Evolutionary conservation across 805 yeast species (phyloP).

Genomic region (Saturnispora zaruensis): DNA sequence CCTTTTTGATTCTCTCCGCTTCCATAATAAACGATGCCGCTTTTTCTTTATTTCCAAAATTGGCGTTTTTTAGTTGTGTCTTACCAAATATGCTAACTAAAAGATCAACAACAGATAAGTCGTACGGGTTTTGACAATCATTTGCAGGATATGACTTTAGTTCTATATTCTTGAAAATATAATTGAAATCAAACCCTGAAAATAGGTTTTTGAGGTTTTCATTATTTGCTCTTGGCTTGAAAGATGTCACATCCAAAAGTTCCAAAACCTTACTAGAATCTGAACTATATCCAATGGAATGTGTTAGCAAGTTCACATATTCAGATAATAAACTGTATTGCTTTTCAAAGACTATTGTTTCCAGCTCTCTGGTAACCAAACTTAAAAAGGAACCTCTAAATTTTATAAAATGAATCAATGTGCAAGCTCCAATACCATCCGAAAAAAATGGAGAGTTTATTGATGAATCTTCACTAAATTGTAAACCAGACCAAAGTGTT

Average conservation of each 20-base stretch:
- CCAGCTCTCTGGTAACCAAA: slow-evolving; percentile 66
- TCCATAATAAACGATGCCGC: slow-evolving; percentile 16
- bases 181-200: slow-evolving; percentile 31
- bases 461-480: slow-evolving; percentile 36
- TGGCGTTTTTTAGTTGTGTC: slow-evolving; percentile 16
- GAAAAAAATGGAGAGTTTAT: slow-evolving; percentile 30
- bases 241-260: slow-evolving; percentile 63
- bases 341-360: slow-evolving; percentile 32
- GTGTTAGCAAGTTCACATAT: slow-evolving; percentile 47
- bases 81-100: slow-evolving; percentile 21
- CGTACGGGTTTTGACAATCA: slow-evolving; percentile 27
- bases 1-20: slow-evolving; percentile 27
- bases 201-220: slow-evolving; percentile 32
- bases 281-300: slow-evolving; percentile 38
- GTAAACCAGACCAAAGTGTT: slow-evolving; percentile 48
- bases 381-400: slow-evolving; percentile 56
- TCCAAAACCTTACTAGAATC: slow-evolving; percentile 63
- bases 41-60: slow-evolving; percentile 17
- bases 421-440: slow-evolving; percentile 34
- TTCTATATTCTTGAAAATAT: slow-evolving; percentile 35
- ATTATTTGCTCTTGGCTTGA: slow-evolving; percentile 38
- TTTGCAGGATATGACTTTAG: slow-evolving; percentile 20
- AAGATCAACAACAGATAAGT: slow-evolving; percentile 34
- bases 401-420: slow-evolving; percentile 52
- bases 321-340: slow-evolving; percentile 38